Evolutionary conservation across 2,329 filamentous ascomycete species (phyloP).

Genomic region (Elsinoe perseae): DNA sequence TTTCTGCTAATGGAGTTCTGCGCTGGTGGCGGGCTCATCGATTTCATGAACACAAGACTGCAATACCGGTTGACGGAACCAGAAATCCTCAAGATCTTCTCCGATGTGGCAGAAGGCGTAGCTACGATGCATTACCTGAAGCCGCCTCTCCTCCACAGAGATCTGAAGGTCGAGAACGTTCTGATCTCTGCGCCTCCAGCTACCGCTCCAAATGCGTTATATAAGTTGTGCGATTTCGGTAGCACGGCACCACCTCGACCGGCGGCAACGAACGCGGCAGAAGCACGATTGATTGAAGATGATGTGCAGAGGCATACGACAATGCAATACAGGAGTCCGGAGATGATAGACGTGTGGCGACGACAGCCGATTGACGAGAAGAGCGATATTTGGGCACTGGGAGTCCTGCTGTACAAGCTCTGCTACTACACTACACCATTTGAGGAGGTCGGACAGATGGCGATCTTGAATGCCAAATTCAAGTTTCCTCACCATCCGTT

Average conservation of each 20-base stretch:
- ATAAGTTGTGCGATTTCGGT: constrained; percentile 98
- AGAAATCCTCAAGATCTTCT: constrained; percentile 94
- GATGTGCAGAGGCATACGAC: constrained; percentile 97
- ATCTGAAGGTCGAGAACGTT: constrained; percentile 97
- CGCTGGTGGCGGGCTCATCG: constrained; percentile 87
- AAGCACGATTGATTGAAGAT: constrained; percentile 89
- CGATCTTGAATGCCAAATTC: constrained; percentile 91
- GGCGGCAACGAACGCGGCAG: constrained; percentile 75
- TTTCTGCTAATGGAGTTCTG: constrained; percentile 98
- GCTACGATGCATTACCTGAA: constrained; percentile 99
- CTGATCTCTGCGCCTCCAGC: constrained; percentile 58
- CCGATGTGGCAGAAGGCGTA: constrained; percentile 89
- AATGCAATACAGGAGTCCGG: constrained; percentile 91
- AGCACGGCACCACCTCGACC: constrained; percentile 77
- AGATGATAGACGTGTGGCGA: constrained; percentile 97
- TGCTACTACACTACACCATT: constrained; percentile 99
- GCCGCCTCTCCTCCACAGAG: constrained; percentile 82
- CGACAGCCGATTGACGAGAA: constrained; percentile 98
- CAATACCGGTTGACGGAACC: constrained; percentile 96
- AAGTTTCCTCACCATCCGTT: constrained; percentile 80
- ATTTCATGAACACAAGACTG: constrained; percentile 98
- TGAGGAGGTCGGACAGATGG: constrained; percentile 94
- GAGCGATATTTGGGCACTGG: constrained; percentile 95
- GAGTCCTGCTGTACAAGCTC: constrained; percentile 91
- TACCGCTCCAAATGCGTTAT: constrained; percentile 58